Evolutionary conservation across 352 stramenopile species (phyloP).

Genomic region (Elongisporangium prolatum): DNA sequence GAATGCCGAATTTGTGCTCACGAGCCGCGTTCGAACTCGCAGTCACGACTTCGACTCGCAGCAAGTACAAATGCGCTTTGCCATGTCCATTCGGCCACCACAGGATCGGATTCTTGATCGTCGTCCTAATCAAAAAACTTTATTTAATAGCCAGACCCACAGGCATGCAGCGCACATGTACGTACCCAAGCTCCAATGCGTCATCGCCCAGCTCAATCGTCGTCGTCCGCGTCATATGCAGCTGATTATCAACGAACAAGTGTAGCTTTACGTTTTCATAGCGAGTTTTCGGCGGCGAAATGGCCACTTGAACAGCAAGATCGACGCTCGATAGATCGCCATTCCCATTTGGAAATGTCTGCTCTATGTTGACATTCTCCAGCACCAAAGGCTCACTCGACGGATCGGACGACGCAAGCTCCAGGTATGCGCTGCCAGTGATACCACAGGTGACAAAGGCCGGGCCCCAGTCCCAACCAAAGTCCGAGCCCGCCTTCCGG

Average conservation of each 20-base stretch:
- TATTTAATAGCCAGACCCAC: neutral
- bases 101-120: slow-evolving; percentile 40
- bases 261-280: slow-evolving; percentile 40
- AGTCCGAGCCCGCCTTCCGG: slow-evolving; percentile 82
- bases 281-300: slow-evolving; percentile 19
- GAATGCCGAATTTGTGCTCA: slow-evolving; percentile 52
- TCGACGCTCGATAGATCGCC: slow-evolving; percentile 31
- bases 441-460: slow-evolving; percentile 67
- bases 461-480: slow-evolving; percentile 87
- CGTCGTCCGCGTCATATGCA: slow-evolving; percentile 10
- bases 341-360: slow-evolving; percentile 24
- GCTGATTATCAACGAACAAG: slow-evolving; percentile 37
- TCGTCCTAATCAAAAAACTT: slow-evolving; percentile 21
- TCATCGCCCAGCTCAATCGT: slow-evolving; percentile 15
- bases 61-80: slow-evolving; percentile 50
- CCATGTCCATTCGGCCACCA: slow-evolving; percentile 76
- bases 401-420: slow-evolving; percentile 14
- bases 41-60: slow-evolving; percentile 36
- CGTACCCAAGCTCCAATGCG: slow-evolving; percentile 32
- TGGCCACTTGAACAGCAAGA: slow-evolving; percentile 31
- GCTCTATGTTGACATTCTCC: slow-evolving; percentile 36
- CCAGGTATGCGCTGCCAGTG: slow-evolving; percentile 40
- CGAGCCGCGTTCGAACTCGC: slow-evolving; percentile 21
- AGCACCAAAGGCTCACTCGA: slow-evolving; percentile 8
- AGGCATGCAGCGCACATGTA: neutral